These are phyloP conservation scores for Silybum marianum DNA, from an alignment of 129 eudicot species.

Conservation along the genomic window DNA sequence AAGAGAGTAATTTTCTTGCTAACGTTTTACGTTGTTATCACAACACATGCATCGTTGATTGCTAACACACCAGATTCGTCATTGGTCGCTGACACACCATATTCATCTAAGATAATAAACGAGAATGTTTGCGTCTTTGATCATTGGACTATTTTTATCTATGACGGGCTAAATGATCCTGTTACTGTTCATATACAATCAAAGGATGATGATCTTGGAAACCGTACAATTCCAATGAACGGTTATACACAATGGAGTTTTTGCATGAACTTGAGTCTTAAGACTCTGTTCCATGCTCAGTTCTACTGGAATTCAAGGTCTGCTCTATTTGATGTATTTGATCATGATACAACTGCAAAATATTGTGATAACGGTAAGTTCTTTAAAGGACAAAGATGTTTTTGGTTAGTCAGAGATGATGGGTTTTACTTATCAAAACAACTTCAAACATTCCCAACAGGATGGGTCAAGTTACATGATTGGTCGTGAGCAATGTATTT, in stretches of 20 bases:
- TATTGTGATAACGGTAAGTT: background rate
- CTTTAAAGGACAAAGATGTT: background rate
- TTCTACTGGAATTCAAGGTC: slow-evolving; percentile 3
- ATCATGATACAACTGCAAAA: background rate
- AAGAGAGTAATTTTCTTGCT: background rate
- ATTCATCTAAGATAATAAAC: background rate
- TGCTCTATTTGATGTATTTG: background rate
- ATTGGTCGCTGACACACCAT: background rate
- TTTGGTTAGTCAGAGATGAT: slow-evolving; percentile 28
- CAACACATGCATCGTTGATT: background rate
- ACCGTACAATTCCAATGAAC: background rate
- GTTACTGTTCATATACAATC: background rate
- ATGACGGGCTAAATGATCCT: background rate
- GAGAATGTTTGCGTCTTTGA: background rate
- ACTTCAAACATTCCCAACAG: background rate
- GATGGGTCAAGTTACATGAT: slow-evolving; percentile 27
- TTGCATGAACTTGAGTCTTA: background rate
- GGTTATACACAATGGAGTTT: slow-evolving; percentile 7
- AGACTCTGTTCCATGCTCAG: background rate
- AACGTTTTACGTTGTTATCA: background rate
- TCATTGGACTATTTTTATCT: slow-evolving; percentile 1
- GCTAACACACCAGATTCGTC: background rate
- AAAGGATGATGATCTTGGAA: slow-evolving; percentile 6
- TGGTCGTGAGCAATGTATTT: slow-evolving; percentile 11
- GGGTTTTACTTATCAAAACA: slow-evolving; percentile 11